Evolutionary conservation across 208 protist species (phyloP), one percentile per base, ranked within the genome.

Genomic region (Zelonia costaricensis): DNA sequence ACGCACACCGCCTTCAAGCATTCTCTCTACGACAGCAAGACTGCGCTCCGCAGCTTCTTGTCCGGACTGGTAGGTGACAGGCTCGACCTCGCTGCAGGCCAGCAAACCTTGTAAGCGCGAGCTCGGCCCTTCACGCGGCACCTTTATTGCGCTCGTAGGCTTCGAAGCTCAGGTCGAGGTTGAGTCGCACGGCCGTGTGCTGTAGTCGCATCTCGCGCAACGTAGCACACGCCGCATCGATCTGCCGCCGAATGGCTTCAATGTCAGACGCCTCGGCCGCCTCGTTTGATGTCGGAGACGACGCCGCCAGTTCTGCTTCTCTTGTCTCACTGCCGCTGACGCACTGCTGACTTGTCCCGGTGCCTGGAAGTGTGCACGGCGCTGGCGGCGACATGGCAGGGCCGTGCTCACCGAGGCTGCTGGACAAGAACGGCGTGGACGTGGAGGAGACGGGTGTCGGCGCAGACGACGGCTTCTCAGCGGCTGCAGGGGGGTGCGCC

Each of bases 81-180:
- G 31, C 5, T 13, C 28, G 30, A 40, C 9, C 13, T 4, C 7
- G 12, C n/a, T n/a, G 33, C 48, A n/a, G 4, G 20, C 12, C 18
- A 15, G 20, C 20, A 15, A 13, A 38, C 33, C 33, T 38, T 10
- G 33, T 10, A 38, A 38, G 33, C 33, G 33, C 7, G 30, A 30
- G 18, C 52, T 7, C 8, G 9, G n/a, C 6, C 20, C 15, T 13
- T 57, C 52, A 57, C 36, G 40, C 18, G 23, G 52, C 18, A 6
- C 62, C 22, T 53, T 80, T 82, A 44, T 76, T 69, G 36, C 75
- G 68, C 46, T 79, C 47, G 47, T 93, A 93, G 4, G 74, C 45
- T 18, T 78, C 83, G 60, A 84, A 91, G 28, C 74, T 82, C 45
- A 93, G 78, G 58, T 93, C 83, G 22, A 74, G 76, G 15, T 64